Conservation (phyloP, 139 green algal genomes). For the Closterium sp. region DNA sequence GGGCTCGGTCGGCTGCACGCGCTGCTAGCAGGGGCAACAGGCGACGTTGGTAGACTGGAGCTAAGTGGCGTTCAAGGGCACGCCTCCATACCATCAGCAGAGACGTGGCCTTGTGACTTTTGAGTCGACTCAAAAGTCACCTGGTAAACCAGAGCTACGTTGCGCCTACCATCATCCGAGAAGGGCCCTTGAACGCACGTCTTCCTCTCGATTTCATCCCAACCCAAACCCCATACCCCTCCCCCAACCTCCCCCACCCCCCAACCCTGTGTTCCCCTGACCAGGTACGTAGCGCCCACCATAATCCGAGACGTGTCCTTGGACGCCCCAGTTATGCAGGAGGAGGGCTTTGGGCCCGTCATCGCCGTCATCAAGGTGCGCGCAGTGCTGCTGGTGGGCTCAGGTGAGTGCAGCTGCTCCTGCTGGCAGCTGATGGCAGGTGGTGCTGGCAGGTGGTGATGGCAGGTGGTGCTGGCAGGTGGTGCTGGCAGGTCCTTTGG, state of each 20-base stretch:
- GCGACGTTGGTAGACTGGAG: no score
- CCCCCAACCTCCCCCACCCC: neutral
- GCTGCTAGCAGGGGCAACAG: no score
- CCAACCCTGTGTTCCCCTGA: neutral
- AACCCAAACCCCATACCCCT: neutral
- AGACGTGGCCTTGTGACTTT: no score
- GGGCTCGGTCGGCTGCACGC: conserved; percentile 6
- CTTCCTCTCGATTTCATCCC: neutral
- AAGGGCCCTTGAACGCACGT: neutral
- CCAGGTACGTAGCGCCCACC: conserved; percentile 53
- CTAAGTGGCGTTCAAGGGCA: no score
- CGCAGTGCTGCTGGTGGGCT: neutral
- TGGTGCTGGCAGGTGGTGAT: no score
- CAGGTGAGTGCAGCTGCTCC: neutral
- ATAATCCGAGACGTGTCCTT: conserved; percentile 38
- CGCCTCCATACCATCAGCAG: no score
- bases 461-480: no score
- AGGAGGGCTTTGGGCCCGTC: conserved; percentile 63
- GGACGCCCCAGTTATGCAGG: conserved; percentile 47
- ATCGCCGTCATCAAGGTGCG: conserved; percentile 46
- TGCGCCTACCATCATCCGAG: neutral
- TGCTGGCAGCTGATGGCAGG: no score
- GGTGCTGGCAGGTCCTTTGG: no score
- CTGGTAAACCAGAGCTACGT: neutral
- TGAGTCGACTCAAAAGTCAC: neutral